Base-by-base conservation (phyloP, 2,329 filamentous ascomycete genomes). In the Exophiala dermatitidis region DNA sequence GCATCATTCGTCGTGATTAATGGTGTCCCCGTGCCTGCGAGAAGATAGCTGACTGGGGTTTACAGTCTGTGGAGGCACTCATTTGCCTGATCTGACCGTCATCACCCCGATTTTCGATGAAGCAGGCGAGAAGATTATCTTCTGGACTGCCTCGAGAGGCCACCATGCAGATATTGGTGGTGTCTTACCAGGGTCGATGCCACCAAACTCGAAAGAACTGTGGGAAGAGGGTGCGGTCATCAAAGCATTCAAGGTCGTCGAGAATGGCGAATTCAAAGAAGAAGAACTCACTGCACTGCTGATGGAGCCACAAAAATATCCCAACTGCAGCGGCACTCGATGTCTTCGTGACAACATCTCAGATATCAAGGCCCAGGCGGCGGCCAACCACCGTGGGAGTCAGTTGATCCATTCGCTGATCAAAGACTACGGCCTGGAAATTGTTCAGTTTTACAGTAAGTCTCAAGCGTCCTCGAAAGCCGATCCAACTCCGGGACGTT, bases 71-170 rank as follows among this genome's bases (percentile, higher is more conserved):
- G 87, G 87, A 12, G 87, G 87, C 28, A 90, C 86, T 0, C 87
- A 90, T 72, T 71, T 90, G 28, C 86, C 86, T 0, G 86, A 90
- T 63, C 84, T 90, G 48, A 90, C 86, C 0, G 80, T 89, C 37
- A 78, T 89, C 53, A 89, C 86, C 52, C 86, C 86, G 0, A 84
- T 84, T 0, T 90, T 88, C 66, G 79, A 79, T 56, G 73, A 86
- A 81, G 0, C 85, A 77, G 83, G 81, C 2, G 33, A 40, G 8
- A 77, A 82, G 3, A 86, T 90, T 46, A 74, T 88, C 12, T 90
- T 89, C 68, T 90, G 87, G 56, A 84, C 86, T 1, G 86, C 86
- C 0, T 87, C 84, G 3, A 77, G 85, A 36, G 86, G 85, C 0
- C 86, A 90, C 66, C 86, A 90, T 63, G 68, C 85, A 4, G 88